phyloP scores from a whole-genome alignment of 345 rosid genomes.

The Boechera stricta region DNA sequence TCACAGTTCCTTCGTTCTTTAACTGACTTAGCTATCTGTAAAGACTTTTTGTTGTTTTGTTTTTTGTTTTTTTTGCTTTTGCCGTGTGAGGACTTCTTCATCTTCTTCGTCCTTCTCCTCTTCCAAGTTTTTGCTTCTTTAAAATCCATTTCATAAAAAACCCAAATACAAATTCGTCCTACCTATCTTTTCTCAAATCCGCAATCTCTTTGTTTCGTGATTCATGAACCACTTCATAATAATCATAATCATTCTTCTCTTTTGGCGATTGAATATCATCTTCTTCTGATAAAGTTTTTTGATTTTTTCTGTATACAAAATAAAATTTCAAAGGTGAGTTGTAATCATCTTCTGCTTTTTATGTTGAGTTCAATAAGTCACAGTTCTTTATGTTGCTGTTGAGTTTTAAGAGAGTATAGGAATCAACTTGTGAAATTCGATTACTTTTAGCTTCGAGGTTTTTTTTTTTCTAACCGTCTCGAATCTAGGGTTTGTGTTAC shows the following conservation, averaged over 20 bases:
- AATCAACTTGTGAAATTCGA: conserved; percentile 19
- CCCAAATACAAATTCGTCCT: not conserved
- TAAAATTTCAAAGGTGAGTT: conserved; percentile 36
- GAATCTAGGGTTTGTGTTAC: conserved; percentile 11
- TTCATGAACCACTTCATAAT: not conserved
- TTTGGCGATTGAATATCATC: conserved; percentile 10
- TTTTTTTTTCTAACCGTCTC: conserved; percentile 1
- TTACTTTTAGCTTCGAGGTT: conserved; percentile 21
- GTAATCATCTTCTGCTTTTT: conserved; percentile 9
- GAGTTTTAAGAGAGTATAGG: conserved; percentile 14
- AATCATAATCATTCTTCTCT: not conserved
- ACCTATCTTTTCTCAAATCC: conserved; percentile 11
- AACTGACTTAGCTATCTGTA: conserved; percentile 35
- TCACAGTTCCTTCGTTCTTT: not conserved
- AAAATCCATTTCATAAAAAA: conserved; percentile 8
- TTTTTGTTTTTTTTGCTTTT: not conserved
- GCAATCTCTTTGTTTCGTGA: conserved; percentile 9
- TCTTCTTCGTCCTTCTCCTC: not conserved
- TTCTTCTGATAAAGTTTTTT: conserved; percentile 24
- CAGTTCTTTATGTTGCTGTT: conserved; percentile 4
- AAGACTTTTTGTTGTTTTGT: conserved; percentile 21
- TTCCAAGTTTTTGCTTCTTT: conserved; percentile 25
- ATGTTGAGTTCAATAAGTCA: conserved; percentile 7
- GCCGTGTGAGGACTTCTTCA: conserved; percentile 46
- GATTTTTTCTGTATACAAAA: conserved; percentile 14